A percentile compares a stretch with the other conserved stretches of the same genome.
phyloP scores from a whole-genome alignment of 805 yeast genomes.

The Jamesozyma lodderae region DNA sequence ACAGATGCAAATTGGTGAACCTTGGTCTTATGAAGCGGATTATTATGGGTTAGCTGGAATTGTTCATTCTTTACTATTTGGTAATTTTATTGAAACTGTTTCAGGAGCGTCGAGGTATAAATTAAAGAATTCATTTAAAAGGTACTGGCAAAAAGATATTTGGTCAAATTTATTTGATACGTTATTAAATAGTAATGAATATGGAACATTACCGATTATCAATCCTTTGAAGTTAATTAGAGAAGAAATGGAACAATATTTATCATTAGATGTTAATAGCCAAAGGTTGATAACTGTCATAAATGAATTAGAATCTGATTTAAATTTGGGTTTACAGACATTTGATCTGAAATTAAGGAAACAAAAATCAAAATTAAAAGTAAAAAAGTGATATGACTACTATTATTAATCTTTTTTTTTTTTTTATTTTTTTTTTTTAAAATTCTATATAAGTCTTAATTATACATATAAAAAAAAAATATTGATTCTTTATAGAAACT shows the following conservation, averaged over 20 bases:
- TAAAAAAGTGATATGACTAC: neutral
- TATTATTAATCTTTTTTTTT: neutral
- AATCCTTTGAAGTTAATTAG: slow-evolving; percentile 22
- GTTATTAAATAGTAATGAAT: slow-evolving; percentile 48
- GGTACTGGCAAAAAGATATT: slow-evolving; percentile 66
- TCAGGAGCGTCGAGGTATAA: too few relatives aligned
- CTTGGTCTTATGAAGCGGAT: slow-evolving; percentile 78
- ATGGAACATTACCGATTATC: slow-evolving; percentile 35
- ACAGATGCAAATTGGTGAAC: slow-evolving; percentile 47
- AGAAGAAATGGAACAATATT: slow-evolving; percentile 9
- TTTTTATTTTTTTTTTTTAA: neutral
- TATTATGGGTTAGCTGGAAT: slow-evolving; percentile 75
- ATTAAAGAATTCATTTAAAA: slow-evolving; percentile 43
- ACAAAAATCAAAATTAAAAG: neutral
- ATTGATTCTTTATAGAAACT: neutral
- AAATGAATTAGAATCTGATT: slow-evolving; percentile 31
- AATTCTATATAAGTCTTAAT: neutral
- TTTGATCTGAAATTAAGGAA: too few relatives aligned
- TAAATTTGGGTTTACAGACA: neutral
- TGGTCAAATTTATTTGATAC: slow-evolving; percentile 63
- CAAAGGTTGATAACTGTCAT: slow-evolving; percentile 28
- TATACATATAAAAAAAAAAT: neutral
- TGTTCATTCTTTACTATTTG: slow-evolving; percentile 65
- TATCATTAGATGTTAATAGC: slow-evolving; percentile 10
- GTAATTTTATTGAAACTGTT: slow-evolving; percentile 45